Conservation (phyloP, 768 basidiomycete genomes). For the Artomyces pyxidatus region DNA sequence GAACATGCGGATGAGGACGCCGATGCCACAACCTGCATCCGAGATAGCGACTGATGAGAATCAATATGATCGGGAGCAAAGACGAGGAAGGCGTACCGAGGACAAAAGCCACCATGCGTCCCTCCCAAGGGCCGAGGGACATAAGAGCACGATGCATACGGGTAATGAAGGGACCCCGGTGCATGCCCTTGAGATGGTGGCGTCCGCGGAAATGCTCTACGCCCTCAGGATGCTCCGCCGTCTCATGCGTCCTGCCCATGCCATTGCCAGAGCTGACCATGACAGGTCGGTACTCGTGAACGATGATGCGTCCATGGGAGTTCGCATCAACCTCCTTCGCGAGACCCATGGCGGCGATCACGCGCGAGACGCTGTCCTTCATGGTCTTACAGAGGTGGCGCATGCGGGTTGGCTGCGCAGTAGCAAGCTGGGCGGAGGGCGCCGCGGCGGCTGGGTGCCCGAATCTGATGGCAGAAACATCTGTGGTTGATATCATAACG, state of each 20-base stretch:
- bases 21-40: slow-evolving; percentile 67
- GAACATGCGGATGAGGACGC: slow-evolving; percentile 74
- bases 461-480: slow-evolving; percentile 8
- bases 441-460: slow-evolving; percentile 8
- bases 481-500: slow-evolving; percentile 5
- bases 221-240: not conserved
- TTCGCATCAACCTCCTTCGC: not conserved
- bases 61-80: slow-evolving; percentile 7
- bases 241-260: not conserved
- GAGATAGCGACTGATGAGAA: not conserved
- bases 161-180: slow-evolving; percentile 36
- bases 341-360: slow-evolving; percentile 9
- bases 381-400: slow-evolving; percentile 14
- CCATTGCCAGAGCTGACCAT: not conserved
- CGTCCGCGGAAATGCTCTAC: slow-evolving; percentile 15
- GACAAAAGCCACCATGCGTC: slow-evolving; percentile 74
- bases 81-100: too few relatives aligned
- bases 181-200: slow-evolving; percentile 18
- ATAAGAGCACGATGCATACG: slow-evolving; percentile 61
- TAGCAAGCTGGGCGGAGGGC: not conserved
- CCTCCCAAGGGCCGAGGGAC: slow-evolving; percentile 76
- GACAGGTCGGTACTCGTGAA: not conserved
- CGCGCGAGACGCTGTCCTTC: slow-evolving; percentile 7
- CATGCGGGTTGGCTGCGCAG: slow-evolving; percentile 6
- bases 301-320: not conserved